Base-by-base conservation (phyloP, 106 monocot genomes). In the Dioscorea dumetorum region DNA sequence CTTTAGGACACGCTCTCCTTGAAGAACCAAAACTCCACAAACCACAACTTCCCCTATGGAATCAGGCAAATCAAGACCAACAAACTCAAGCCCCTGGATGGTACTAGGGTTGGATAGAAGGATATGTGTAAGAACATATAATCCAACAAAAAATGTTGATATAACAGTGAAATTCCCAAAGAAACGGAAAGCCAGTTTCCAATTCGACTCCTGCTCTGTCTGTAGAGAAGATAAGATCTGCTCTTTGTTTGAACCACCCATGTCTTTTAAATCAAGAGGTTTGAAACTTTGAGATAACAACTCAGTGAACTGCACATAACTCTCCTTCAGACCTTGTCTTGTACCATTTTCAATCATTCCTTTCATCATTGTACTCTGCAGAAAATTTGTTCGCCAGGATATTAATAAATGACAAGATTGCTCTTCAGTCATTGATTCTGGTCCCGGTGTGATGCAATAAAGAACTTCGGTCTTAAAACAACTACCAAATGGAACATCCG, bases 341-440 rank as follows among this genome's bases (percentile, higher is more conserved):
- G 93, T 83, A 58, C 93, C 93, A 84, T 69, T 84, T 82, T 93
- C 93, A 70, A 93, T 89, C 93, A 93, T 88, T 18, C 86, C 75
- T 70, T 89, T 93, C 86, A 93, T 88, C 81, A 93, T 93, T 28
- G 93, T 93, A 69, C 86, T 93, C 62, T 93, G 93, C 57, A 84
- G 41, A 72, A 89, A 93, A 68, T 93, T 93, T 31, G 81, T 71
- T 8, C 88, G 78, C 93, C 93, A 93, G 4, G 86, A 84, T 68
- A 89, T 67, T 32, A 84, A 24, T 52, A 93, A 49, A 50, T 67
- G 83, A 28, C 83, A 84, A 13, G 86, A 84, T 68, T 74, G 63
- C 8, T 82, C 79, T 69, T 72, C 83, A 63, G 83, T 73, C 74
- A 73, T 66, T 67, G 82, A 65, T 57, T 76, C 69, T 51, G 83